Evolutionary conservation across 2,329 filamentous ascomycete species (phyloP), one percentile per base, ranked within the genome.

Genomic region (Paraphaeosphaeria minitans): DNA sequence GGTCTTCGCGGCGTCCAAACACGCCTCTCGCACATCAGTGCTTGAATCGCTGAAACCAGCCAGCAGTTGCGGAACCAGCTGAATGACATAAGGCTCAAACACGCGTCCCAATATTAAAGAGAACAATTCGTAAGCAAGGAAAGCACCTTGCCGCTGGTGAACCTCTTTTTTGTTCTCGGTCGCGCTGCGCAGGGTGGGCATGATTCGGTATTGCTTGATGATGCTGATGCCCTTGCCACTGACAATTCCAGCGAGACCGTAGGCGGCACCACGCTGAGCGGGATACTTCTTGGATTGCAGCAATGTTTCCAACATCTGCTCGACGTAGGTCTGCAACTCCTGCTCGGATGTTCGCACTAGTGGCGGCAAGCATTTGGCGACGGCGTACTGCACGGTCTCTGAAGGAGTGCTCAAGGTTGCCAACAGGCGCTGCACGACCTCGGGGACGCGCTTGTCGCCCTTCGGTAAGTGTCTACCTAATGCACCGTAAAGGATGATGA

Each of bases 401-500:
- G 95, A 98, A 29, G 95, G 95, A 13, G 94, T 98, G 75, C 90
- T 95, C 46, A 99, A 82, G 7, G 96, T 97, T 22, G 88, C 87
- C 56, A 99, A 83, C 22, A 99, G 83, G 62, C 93, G 87, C 66
- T 94, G 89, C 52, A 99, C 89, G 47, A 99, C 95, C 57, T 90
- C 88, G 0, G 93, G 92, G 50, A 98, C 87, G 69, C 96, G 93
- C 65, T 87, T 80, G 75, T 99, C 95, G n/a, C 93, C 92, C 8
- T 87, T 79, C 66, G 90, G 87, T 59, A 99, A 80, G 81, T 99
- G 95, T 53, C 91, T 88, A 45, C 93, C 95, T 39, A 99, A 81
- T 53, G 96, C 94, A 74, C 95, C 95, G 69, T 99, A 99, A 75
- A 99, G 89, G 68, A 99, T 95, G 67, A 99, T 93, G 53, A 99